A percentile compares a stretch with the other conserved stretches of the same genome.
Conservation (phyloP, 768 basidiomycete species). For the Rhizopogon sp. region DNA sequence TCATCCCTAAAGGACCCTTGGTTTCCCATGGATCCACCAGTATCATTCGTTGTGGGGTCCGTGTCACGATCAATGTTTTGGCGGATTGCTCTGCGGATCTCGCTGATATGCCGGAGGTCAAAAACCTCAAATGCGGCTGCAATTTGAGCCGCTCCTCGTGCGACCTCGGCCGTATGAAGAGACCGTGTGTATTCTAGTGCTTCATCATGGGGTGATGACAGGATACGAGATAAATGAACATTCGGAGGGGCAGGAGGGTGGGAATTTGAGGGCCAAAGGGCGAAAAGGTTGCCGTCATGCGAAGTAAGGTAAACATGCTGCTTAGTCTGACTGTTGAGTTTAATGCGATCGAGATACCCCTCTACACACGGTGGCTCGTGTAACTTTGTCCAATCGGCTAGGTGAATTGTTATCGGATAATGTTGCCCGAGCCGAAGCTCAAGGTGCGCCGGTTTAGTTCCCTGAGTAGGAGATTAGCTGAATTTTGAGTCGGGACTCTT, state of each 20-base stretch:
- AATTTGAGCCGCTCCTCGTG: conserved; percentile 61
- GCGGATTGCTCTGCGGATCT: conserved; percentile 59
- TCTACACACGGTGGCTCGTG: conserved; percentile 80
- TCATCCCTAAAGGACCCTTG: conserved; percentile 34
- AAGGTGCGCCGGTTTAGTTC: conserved; percentile 43
- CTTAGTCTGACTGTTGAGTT: conserved; percentile 49
- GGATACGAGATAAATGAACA: conserved; percentile 26
- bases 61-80: conserved; percentile 20
- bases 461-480: conserved; percentile 21
- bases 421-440: conserved; percentile 79
- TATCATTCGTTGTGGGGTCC: neutral
- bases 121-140: conserved; percentile 59
- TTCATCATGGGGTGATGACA: conserved; percentile 22
- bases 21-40: conserved; percentile 6
- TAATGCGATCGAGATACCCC: conserved; percentile 77
- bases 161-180: conserved; percentile 48
- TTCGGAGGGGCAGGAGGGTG: conserved; percentile 72
- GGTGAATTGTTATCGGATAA: conserved; percentile 40
- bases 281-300: conserved; percentile 72
- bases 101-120: conserved; percentile 66
- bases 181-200: conserved; percentile 23
- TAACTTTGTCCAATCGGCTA: conserved; percentile 38
- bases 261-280: conserved; percentile 43
- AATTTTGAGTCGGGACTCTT: conserved; percentile 1
- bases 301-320: conserved; percentile 65